Evolutionary conservation across 1,139 yeast species (phyloP), one percentile per base, ranked within the genome.

Genomic region (Yamadazyma dushanensis): DNA sequence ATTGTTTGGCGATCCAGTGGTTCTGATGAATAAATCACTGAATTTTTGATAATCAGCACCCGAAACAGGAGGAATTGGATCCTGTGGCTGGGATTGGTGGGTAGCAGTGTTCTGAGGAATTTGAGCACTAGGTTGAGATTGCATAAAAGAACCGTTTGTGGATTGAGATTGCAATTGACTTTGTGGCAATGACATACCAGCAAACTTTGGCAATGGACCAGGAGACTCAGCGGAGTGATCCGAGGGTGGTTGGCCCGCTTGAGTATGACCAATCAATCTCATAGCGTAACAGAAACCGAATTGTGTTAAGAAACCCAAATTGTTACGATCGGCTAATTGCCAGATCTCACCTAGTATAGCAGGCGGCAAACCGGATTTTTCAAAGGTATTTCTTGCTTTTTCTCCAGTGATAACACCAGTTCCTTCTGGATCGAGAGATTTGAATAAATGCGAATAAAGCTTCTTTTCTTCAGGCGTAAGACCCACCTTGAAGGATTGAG

Each of bases 321-420:
- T 89, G 44, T 80, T 82, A 14, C 77, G 74, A 62, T 92, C 99
- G 11, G 96, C 90, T 31, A 85, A 58, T 57, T 87, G 94, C 98
- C 98, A 94, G 42, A 94, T 83, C 58, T 89, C 95, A 4, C 97
- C 96, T 35, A 92, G 68, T 25, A 78, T 66, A 14, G 80, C 71
- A 3, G 95, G 83, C 6, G 95, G 82, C 37, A 92, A 72, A 1
- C 95, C 95, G 2, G 95, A 83, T 42, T 85, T 84, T 51, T 90
- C 95, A 48, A 94, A 81, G 4, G 95, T 72, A 8, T 86, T 71
- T 47, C 95, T 76, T n/a, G 96, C 90, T 36, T 83, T 80, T 29
- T 85, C 95, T 21, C 98, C 98, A 7, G 97, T 86, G 40, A 92
- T 84, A 30, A 84, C 72, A 3, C 96, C 96, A 31, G 84, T 66